These are phyloP conservation scores for Suillus cothurnatus DNA, from an alignment of 768 basidiomycete genomes.

Conservation along the genomic window DNA sequence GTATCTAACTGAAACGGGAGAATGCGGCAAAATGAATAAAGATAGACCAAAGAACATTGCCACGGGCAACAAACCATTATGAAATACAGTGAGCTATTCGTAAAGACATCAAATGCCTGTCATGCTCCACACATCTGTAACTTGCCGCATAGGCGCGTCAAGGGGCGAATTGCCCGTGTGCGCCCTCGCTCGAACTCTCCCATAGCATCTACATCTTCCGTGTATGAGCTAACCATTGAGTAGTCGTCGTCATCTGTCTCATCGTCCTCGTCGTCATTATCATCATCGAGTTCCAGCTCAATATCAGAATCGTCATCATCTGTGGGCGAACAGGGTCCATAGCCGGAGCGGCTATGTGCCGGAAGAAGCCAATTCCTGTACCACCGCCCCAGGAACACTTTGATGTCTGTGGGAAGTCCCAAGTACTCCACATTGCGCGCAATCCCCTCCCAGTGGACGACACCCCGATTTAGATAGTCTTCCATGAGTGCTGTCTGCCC, in stretches of 20 bases:
- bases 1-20: not conserved
- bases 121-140: slow-evolving; percentile 21
- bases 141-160: slow-evolving; percentile 36
- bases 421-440: slow-evolving; percentile 91
- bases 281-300: slow-evolving; percentile 29
- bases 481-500: slow-evolving; percentile 68
- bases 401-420: slow-evolving; percentile 73
- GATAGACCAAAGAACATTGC: slow-evolving; percentile 12
- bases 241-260: slow-evolving; percentile 30
- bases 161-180: slow-evolving; percentile 40
- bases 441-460: slow-evolving; percentile 82
- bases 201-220: slow-evolving; percentile 41
- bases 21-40: slow-evolving; percentile 12
- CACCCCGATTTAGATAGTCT: slow-evolving; percentile 61
- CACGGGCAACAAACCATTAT: slow-evolving; percentile 6
- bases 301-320: slow-evolving; percentile 40
- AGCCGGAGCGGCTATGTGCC: slow-evolving; percentile 24
- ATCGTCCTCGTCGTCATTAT: slow-evolving; percentile 23
- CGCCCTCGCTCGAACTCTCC: slow-evolving; percentile 44
- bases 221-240: slow-evolving; percentile 38
- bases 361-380: slow-evolving; percentile 64
- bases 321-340: slow-evolving; percentile 27
- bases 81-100: slow-evolving; percentile 13
- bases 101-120: slow-evolving; percentile 9
- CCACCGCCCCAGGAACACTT: slow-evolving; percentile 76